Base-by-base conservation (phyloP, 352 stramenopile genomes). In the Phytopythium helicoides region DNA sequence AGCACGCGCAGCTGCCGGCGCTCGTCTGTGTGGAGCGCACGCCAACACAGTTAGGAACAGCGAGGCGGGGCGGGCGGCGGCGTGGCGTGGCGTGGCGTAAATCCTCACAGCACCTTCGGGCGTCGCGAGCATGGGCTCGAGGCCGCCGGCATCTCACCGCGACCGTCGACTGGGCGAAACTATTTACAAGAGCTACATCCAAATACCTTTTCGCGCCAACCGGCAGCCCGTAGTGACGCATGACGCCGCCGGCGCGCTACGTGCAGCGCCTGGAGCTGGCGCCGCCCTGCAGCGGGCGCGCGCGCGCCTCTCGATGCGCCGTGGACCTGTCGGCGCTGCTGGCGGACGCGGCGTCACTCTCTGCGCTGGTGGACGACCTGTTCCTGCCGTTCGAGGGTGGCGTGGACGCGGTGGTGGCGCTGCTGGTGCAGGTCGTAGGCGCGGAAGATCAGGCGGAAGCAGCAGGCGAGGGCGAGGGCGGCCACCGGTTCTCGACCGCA, bases 401-500 rank as follows among this genome's bases (percentile, higher is more conserved):
- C 11, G 58, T 89, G 44, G 71, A 85, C 50, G 60, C 75, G 40
- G 52, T 84, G 38, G 31, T 85, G n/a, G 78, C 73, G 50, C 34
- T 48, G 34, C 34, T 18, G 34, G 23, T 10, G 6, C n/a, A 41
- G 38, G 34, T 40, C n/a, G 33, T 23, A 22, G 26, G 11, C 16
- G 1, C 6, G 5, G 26, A 31, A 19, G 25, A 2, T 0, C 4
- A n/a, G 22, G 36, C 18, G 11, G 48, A 36, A 7, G 34, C 7
- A 10, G 31, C 7, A 1, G 19, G 7, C 11, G 21, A 22, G n/a
- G 33, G 9, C 2, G 26, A 47, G 22, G 21, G 23, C 1, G 33
- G 41, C 22, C 59, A 83, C 35, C 57, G 34, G 15, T 77, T 73
- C 38, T 71, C 72, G 10, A 50, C 46, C 6, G 65, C 54, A 7